Base-by-base conservation (phyloP, 352 stramenopile genomes). In the Phytophthora boehmeriae region DNA sequence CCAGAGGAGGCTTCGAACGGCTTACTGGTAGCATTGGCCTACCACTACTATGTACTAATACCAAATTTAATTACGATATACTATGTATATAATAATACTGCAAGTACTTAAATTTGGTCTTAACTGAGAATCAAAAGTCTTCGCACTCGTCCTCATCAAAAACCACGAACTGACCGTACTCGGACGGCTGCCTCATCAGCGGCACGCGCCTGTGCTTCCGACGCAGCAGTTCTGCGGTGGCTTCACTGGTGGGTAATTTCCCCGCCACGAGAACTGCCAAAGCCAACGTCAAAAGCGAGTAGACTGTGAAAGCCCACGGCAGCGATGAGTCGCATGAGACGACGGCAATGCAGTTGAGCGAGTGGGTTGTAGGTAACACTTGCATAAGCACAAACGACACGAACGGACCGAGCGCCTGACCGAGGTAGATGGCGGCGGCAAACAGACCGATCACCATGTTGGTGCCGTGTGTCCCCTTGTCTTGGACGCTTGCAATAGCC, bases 111-210 rank as follows among this genome's bases (percentile, higher is more conserved):
- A n/a, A n/a, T 20, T 13, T 19, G 22, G 32, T 53, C 27, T 42
- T 30, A 28, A 14, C 19, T 32, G 20, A 5, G 13, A 16, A 19
- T 16, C 55, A 69, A 23, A 71, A 71, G 44, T 66, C 57, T n/a
- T 59, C 46, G 44, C 57, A 44, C 5, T 60, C 52, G 30, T 30
- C 25, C 25, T 89, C 82, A 66, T 91, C 82, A 36, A 91, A 86
- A 64, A 77, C 83, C 9, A 91, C 78, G 55, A 89, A 91, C 61
- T 89, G 79, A 5, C 82, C 82, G 66, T 91, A 89, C 63, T 89
- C 80, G 39, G 82, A 89, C 35, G 79, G 53, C 66, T 91, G 79
- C 13, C 79, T 73, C 57, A 71, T 74, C 30, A 89, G 61, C 5
- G 71, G 67, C 22, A 88, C 66, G 44, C 74, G 80, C 20, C 70